These are phyloP conservation scores for Xerocomus potaroensis DNA, from an alignment of 768 basidiomycete species.

Conservation along the genomic window DNA sequence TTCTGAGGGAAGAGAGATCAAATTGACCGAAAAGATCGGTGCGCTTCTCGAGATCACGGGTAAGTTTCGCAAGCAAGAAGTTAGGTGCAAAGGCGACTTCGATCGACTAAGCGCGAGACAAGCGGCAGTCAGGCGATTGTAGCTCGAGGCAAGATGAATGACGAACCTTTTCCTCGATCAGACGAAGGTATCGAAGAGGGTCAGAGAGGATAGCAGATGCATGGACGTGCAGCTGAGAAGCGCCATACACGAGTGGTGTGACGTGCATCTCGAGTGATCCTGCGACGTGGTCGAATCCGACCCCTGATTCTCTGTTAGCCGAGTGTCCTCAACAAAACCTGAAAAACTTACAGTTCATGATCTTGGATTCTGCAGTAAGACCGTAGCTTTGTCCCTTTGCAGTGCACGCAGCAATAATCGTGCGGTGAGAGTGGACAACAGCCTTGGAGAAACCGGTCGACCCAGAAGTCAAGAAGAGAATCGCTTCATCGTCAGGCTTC, in stretches of 20 bases:
- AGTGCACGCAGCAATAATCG: conserved; percentile 32
- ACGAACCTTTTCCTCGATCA: conserved; percentile 36
- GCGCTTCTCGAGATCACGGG: conserved; percentile 28
- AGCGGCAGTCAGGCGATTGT: conserved; percentile 5
- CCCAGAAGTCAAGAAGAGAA: conserved; percentile 38
- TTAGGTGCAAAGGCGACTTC: conserved; percentile 35
- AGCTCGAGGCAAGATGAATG: conserved; percentile 1
- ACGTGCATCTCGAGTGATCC: conserved; percentile 41
- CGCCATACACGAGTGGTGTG: conserved; percentile 31
- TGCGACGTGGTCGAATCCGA: conserved; percentile 44
- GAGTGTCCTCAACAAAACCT: neutral
- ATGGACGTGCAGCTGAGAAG: conserved; percentile 21
- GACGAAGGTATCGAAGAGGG: conserved; percentile 16
- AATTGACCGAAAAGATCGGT: conserved; percentile 21
- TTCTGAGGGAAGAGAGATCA: conserved; percentile 32
- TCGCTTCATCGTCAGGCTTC: conserved; percentile 27
- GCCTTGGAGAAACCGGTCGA: conserved; percentile 43
- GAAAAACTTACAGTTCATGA: conserved; percentile 36
- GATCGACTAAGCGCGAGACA: conserved; percentile 21
- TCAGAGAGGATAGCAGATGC: conserved; percentile 24
- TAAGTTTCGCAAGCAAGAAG: conserved; percentile 37
- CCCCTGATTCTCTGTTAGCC: conserved; percentile 26
- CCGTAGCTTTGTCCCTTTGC: conserved; percentile 35
- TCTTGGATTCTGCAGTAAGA: conserved; percentile 31
- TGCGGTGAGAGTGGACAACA: conserved; percentile 37